A percentile compares a stretch with the other conserved stretches of the same genome.
phyloP scores from a whole-genome alignment of 2,329 filamentous ascomycete species.

The Alternaria alternata region DNA sequence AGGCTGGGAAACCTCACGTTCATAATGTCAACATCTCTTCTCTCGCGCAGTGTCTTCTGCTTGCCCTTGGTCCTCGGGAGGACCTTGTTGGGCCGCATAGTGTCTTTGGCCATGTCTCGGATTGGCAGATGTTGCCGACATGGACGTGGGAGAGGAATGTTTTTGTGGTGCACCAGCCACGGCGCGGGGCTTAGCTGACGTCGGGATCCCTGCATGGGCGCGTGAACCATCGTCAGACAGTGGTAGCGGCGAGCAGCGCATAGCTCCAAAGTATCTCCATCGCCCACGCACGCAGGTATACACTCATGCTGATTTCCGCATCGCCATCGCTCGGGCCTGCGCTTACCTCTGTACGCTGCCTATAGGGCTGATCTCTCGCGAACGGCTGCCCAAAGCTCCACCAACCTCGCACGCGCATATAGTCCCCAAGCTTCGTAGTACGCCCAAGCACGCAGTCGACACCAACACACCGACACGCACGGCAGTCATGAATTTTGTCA shows the following conservation, averaged over 20 bases:
- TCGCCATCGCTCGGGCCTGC: slow-evolving; percentile 3
- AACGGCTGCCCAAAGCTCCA: slow-evolving; percentile 36
- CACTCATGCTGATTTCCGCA: slow-evolving; percentile 21
- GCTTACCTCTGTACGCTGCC: slow-evolving; percentile 16
- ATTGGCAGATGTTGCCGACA: slow-evolving; percentile 6
- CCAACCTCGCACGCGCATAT: slow-evolving; percentile 12
- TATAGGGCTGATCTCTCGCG: slow-evolving; percentile 17
- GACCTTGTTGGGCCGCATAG: slow-evolving; percentile 20
- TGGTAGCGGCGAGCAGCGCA: slow-evolving; percentile 15
- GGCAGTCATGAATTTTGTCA: slow-evolving; percentile 88
- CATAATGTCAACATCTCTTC: slow-evolving; percentile 64
- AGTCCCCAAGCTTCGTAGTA: slow-evolving; percentile 14
- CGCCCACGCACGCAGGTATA: not conserved
- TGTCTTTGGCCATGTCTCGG: slow-evolving; percentile 18
- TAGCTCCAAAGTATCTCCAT: slow-evolving; percentile 5
- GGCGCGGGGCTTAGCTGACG: slow-evolving; percentile 29
- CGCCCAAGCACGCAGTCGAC: slow-evolving; percentile 7
- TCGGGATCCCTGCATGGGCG: slow-evolving; percentile 28
- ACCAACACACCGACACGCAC: slow-evolving; percentile 19
- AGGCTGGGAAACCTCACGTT: slow-evolving; percentile 53
- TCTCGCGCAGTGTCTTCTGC: slow-evolving; percentile 34
- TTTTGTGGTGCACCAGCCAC: slow-evolving; percentile 33
- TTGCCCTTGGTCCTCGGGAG: slow-evolving; percentile 21
- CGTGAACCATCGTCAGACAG: slow-evolving; percentile 19
- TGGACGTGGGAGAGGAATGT: slow-evolving; percentile 18